Base-by-base conservation (phyloP, 768 basidiomycete species). In the Porphyrellus cyaneotinctus region DNA sequence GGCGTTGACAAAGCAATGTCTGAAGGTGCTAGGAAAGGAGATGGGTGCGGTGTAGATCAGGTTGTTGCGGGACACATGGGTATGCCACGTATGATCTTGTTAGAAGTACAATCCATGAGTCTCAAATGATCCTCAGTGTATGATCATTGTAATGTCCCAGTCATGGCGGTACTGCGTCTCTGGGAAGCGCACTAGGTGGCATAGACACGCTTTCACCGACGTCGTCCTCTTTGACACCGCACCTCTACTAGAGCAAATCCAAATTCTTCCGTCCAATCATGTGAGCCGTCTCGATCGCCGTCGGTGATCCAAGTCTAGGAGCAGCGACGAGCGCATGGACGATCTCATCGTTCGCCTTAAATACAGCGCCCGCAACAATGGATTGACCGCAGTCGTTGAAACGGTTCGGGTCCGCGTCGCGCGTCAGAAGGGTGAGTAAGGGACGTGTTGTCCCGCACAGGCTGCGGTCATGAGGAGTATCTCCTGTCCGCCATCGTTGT, bases 391-490 rank as follows among this genome's bases (percentile, higher is more conserved):
- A 74, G 58, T 90, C 87, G 65, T 91, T 91, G 46, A 82, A 62
- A 12, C 81, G 73, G 60, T 88, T 84, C 2, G 83, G 80, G 65
- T 90, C 85, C 35, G 80, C 86, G 3, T 79, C 78, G 31, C 77
- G 75, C 7, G 69, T 59, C 43, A 89, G 67, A 24, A 91, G 75
- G 14, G 74, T 71, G 71, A 2, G 79, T 71, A 18, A 87, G 78
- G 2, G 74, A 70, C 0, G 71, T 66, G 58, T n/a, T 89, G 85
- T 2, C 88, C 88, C 20, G 81, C 71, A 62, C 91, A 91, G 2
- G 88, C 79, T 4, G 85, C 83, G 46, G 89, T 78, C 87, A 91
- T 91, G 48, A 91, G 71, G 7, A 91, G 72, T 87, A 64, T 91
- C 90, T 20, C 89, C 88, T 84, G 10, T 1, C 5, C 22, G 22